phyloP scores from a whole-genome alignment of 192 early-diverging fungal genomes.

The Geosiphon pyriformis region DNA sequence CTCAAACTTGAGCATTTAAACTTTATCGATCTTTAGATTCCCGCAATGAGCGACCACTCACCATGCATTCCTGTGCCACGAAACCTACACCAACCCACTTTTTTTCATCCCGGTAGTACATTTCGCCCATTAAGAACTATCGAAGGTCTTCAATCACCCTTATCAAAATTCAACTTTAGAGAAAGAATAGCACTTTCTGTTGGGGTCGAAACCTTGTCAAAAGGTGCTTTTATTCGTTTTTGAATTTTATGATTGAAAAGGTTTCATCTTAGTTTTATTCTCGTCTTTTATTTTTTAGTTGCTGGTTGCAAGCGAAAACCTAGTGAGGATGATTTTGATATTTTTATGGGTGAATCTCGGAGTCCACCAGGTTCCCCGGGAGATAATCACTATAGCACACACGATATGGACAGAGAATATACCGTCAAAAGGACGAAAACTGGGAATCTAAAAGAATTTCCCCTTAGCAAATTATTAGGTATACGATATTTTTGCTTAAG shows the following conservation, averaged over 20 bases:
- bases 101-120: background rate
- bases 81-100: background rate
- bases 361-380: slow-evolving; percentile 17
- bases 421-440: slow-evolving; percentile 13
- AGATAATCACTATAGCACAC: background rate
- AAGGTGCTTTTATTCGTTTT: too few species aligned
- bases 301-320: slow-evolving; percentile 13
- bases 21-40: too few species aligned
- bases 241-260: too few species aligned
- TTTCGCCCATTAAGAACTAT: slow-evolving; percentile 5
- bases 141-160: background rate
- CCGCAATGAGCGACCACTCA: slow-evolving; percentile 23
- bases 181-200: slow-evolving; percentile 4
- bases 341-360: slow-evolving; percentile 14
- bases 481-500: background rate
- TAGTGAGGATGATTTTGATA: slow-evolving; percentile 6
- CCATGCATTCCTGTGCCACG: slow-evolving; percentile 18
- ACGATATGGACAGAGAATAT: slow-evolving; percentile 3
- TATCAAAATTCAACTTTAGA: background rate
- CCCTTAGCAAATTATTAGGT: slow-evolving; percentile 22
- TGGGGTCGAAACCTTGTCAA: too few species aligned
- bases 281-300: background rate
- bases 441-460: slow-evolving; percentile 9
- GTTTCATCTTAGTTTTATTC: background rate
- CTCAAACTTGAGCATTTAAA: too few species aligned